Percentiles rank a stretch among this genome's conserved stretches.
phyloP scores from a whole-genome alignment of 495 filamentous ascomycete genomes.

The Echria macrotheca region DNA sequence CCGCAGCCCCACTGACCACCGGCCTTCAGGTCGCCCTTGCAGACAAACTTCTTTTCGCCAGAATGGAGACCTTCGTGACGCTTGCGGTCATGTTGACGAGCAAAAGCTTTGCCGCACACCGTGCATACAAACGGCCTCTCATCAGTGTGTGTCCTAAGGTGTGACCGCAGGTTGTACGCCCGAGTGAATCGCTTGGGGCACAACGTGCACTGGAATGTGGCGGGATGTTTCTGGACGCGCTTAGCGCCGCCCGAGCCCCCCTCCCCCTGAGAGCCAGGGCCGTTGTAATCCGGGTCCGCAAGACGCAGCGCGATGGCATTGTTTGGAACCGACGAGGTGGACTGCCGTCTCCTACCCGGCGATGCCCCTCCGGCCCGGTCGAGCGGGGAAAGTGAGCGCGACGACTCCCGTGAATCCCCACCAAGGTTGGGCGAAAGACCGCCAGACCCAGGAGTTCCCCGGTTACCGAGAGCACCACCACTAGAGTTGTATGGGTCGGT shows the following conservation, averaged over 20 bases:
- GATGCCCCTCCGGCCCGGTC: constrained; percentile 53
- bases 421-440: constrained; percentile 41
- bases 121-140: constrained; percentile 93
- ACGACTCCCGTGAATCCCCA: constrained; percentile 43
- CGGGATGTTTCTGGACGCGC: constrained; percentile 90
- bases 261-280: constrained; percentile 38
- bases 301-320: constrained; percentile 91
- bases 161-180: constrained; percentile 86
- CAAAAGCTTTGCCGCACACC: constrained; percentile 94
- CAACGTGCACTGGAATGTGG: constrained; percentile 79
- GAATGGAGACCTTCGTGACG: constrained; percentile 86
- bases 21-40: constrained; percentile 80
- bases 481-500: constrained; percentile 64
- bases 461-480: constrained; percentile 34
- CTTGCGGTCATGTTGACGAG: constrained; percentile 88
- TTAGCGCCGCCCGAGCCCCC: constrained; percentile 49
- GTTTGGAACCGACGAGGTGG: constrained; percentile 78
- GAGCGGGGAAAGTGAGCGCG: constrained; percentile 66
- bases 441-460: constrained; percentile 32
- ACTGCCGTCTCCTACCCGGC: constrained; percentile 67
- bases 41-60: constrained; percentile 96
- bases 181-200: constrained; percentile 86
- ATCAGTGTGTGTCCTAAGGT: constrained; percentile 87
- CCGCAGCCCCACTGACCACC: constrained; percentile 87
- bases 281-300: constrained; percentile 79